Percentiles rank a stretch among this genome's conserved stretches.
Evolutionary conservation across 352 stramenopile species (phyloP).

Genomic region (Phytopythium mirpurense): DNA sequence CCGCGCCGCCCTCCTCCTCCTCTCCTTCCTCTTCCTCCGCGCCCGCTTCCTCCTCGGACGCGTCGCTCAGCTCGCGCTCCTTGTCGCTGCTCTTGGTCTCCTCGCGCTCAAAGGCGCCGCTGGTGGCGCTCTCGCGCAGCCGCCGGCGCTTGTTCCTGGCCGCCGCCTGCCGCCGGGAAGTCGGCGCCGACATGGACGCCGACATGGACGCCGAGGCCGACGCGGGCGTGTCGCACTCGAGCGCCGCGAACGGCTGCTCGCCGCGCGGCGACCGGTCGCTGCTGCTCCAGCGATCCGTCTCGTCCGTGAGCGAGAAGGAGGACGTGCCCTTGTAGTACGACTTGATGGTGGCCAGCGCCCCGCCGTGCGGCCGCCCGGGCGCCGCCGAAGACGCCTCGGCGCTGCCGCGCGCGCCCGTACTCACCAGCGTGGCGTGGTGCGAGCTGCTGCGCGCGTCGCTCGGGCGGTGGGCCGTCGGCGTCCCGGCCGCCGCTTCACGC

Average conservation of each 20-base stretch:
- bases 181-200: too few relatives aligned
- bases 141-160: neutral
- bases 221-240: too few relatives aligned
- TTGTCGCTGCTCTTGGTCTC: constrained; percentile 4
- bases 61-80: neutral
- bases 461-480: neutral
- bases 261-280: constrained; percentile 4
- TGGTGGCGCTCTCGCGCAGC: neutral
- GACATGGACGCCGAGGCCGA: too few relatives aligned
- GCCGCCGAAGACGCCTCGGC: neutral
- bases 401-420: neutral
- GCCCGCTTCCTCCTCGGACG: too few relatives aligned
- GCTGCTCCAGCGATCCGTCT: constrained; percentile 8
- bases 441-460: neutral
- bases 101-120: neutral
- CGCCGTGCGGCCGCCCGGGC: neutral
- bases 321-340: constrained; percentile 10
- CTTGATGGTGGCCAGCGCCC: constrained; percentile 8
- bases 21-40: neutral
- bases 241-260: constrained; percentile 5
- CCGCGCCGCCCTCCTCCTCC: neutral
- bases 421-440: neutral
- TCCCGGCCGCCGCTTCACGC: neutral
- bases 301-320: constrained; percentile 9
- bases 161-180: neutral